Conservation (phyloP, 306 rosid species). For the Carpinus fangiana region DNA sequence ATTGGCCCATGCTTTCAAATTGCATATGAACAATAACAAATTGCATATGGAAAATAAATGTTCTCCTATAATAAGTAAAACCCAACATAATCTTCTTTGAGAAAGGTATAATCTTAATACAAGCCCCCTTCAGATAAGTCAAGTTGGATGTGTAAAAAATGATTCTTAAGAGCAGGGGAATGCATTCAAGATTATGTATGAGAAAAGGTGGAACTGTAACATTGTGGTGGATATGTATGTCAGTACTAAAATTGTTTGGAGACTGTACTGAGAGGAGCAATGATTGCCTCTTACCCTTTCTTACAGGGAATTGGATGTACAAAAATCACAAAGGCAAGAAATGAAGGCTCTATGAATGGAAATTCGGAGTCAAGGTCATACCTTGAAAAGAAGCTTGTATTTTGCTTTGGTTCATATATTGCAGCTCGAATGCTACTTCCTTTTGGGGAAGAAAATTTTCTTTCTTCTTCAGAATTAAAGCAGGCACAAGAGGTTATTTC, state of each 20-base stretch:
- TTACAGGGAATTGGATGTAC: conserved; percentile 95
- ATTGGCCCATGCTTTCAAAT: neutral
- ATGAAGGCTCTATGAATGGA: conserved; percentile 62
- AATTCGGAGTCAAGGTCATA: conserved; percentile 90
- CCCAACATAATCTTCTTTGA: neutral
- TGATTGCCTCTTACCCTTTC: conserved; percentile 28
- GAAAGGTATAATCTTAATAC: neutral
- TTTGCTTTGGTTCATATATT: conserved; percentile 91
- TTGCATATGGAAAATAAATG: neutral
- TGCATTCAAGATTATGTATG: neutral
- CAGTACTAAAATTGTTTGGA: neutral
- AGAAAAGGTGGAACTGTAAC: conserved; percentile 6
- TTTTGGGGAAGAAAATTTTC: conserved; percentile 91
- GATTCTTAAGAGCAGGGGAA: neutral
- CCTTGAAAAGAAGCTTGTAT: conserved; percentile 92
- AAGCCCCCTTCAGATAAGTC: neutral
- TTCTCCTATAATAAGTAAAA: neutral
- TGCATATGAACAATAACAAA: neutral
- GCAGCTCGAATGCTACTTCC: conserved; percentile 93
- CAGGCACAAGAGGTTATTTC: conserved; percentile 90
- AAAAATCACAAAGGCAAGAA: conserved; percentile 74
- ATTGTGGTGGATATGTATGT: neutral
- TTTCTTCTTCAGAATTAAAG: conserved; percentile 74
- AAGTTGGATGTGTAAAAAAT: neutral
- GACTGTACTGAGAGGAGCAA: conserved; percentile 20